Evolutionary conservation across 805 yeast species (phyloP), one percentile per base, ranked within the genome.

Genomic region (Blastobotrys attinorum): DNA sequence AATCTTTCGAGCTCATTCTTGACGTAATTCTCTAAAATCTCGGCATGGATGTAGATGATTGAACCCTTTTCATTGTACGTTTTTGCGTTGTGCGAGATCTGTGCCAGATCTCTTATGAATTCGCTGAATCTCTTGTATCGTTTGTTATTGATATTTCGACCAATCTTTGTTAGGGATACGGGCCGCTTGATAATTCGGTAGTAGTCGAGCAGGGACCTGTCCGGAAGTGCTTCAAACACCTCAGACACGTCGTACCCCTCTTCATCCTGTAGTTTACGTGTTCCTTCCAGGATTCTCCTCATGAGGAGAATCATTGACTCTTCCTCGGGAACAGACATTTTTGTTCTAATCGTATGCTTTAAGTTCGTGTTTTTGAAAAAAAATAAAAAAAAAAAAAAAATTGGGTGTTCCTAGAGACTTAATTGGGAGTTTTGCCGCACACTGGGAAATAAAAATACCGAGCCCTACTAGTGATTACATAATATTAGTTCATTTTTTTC

Each of bases 51-150:
- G 62, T 82, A 83, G 42, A 83, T 81, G 15, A 67, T 67, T 0
- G 88, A 77, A 11, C 72, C 79, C 49, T 78, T 79, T 46, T 78
- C 79, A 62, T 90, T 90, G 63, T 81, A 90, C 38, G 81, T 75
- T 47, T 85, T 76, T 2, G 97, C 96, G 58, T 90, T 90, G 88
- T 95, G 86, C 1, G 86, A 75, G 42, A 90, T 83, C 61, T 85
- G 94, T 0, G 82, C 86, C 47, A 89, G 59, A 61, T 89, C 96
- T 45, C 69, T 73, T 31, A 89, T 65, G 60, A 86, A 88, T 37
- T 77, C 80, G 53, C 79, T 83, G 0, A 85, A 76, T 37, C 69
- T 69, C 3, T 65, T 60, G 64, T 88, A 89, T 47, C 64, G 65
- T 40, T 62, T 63, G 33, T 71, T 67, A 47, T 76, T 76, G 29